These are phyloP conservation scores for Russula olivacea DNA, from an alignment of 768 basidiomycete species.

Conservation along the genomic window DNA sequence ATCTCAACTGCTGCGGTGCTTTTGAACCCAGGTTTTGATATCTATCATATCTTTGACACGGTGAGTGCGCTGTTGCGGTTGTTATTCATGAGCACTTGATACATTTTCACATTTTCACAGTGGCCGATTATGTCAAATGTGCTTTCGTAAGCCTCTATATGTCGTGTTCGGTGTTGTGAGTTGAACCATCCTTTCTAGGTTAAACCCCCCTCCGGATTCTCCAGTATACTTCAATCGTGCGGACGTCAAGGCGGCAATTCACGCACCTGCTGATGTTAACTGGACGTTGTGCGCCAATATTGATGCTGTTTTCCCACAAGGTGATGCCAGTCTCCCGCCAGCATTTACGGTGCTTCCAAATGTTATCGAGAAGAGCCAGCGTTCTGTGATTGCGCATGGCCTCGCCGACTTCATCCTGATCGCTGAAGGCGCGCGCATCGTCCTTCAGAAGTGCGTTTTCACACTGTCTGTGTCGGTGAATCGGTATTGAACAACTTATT, in stretches of 20 bases:
- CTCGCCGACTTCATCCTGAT: conserved; percentile 69
- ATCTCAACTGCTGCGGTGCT: conserved; percentile 56
- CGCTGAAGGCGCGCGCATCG: conserved; percentile 49
- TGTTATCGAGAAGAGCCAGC: conserved; percentile 68
- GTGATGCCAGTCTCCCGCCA: conserved; percentile 57
- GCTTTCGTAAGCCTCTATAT: conserved; percentile 23
- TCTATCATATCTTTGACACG: conserved; percentile 73
- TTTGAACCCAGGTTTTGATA: conserved; percentile 70
- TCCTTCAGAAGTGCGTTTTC: conserved; percentile 35
- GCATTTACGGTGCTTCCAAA: conserved; percentile 61
- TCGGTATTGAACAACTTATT: not conserved
- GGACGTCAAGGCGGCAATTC: conserved; percentile 66
- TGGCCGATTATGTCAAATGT: conserved; percentile 74
- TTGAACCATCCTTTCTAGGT: conserved; percentile 31
- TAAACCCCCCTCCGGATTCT: conserved; percentile 44
- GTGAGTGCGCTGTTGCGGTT: conserved; percentile 28
- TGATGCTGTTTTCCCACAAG: conserved; percentile 55
- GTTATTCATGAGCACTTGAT: not conserved
- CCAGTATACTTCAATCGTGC: conserved; percentile 65
- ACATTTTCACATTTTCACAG: conserved; percentile 15
- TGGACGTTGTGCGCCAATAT: conserved; percentile 62
- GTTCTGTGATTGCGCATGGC: conserved; percentile 66
- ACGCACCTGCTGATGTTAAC: conserved; percentile 53
- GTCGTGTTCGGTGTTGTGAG: not conserved
- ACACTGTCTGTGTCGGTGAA: not conserved